phyloP scores from a whole-genome alignment of 495 filamentous ascomycete genomes.

The Xylaria cubensis region DNA sequence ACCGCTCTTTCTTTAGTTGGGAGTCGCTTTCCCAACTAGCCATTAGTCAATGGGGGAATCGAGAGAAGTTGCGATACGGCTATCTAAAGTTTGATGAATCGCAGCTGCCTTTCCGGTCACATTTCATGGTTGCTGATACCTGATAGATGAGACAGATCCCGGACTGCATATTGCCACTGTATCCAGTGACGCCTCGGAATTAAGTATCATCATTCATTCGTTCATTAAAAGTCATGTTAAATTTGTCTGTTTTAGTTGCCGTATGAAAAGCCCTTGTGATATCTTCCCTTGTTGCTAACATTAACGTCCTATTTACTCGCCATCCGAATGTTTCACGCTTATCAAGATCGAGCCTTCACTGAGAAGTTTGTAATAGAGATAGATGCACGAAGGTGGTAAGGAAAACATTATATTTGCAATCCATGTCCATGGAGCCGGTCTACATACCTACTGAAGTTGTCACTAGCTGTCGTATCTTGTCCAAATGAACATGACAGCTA shows the following conservation, averaged over 20 bases:
- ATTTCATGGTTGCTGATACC: not conserved
- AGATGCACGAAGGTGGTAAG: not conserved
- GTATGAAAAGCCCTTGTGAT: no score
- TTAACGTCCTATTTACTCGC: not conserved
- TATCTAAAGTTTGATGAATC: not conserved
- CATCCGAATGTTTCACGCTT: not conserved
- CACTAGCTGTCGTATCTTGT: constrained; percentile 7
- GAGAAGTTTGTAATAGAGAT: not conserved
- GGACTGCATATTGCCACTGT: not conserved
- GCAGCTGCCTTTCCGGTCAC: not conserved
- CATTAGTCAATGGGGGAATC: not conserved
- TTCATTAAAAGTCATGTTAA: not conserved
- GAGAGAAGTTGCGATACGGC: not conserved
- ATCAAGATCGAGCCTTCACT: not conserved
- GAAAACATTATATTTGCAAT: constrained; percentile 25
- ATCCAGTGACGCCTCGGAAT: not conserved
- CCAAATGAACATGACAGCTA: constrained; percentile 27
- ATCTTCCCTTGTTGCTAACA: not conserved
- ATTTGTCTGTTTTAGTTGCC: not conserved
- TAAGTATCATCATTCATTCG: not conserved
- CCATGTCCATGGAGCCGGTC: constrained; percentile 25
- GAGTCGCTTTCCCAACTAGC: not conserved
- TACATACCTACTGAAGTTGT: constrained; percentile 25
- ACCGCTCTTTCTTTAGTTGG: constrained; percentile 8
- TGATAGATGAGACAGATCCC: not conserved